Conservation (phyloP, 495 filamentous ascomycete genomes). For the Penicillium cosmopolitanum region DNA sequence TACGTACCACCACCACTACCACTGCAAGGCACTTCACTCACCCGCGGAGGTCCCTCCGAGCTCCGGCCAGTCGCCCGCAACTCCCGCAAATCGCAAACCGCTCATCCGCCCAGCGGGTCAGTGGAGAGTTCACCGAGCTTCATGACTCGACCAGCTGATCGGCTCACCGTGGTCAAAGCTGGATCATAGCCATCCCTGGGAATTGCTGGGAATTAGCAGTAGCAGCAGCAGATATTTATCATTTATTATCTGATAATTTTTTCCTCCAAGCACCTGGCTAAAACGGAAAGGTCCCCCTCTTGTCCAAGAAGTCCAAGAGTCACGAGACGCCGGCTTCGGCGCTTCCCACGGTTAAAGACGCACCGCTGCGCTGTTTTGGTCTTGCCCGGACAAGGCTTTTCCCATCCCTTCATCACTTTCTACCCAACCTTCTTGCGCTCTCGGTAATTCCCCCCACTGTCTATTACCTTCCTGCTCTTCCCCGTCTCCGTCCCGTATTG, state of each 20-base stretch:
- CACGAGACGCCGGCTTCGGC: constrained; percentile 41
- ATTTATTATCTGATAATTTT: not conserved
- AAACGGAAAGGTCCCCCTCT: not conserved
- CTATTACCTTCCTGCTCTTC: constrained; percentile 2
- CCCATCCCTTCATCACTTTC: constrained; percentile 23
- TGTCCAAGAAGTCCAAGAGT: not conserved
- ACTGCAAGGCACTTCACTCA: not conserved
- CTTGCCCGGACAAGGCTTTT: constrained; percentile 40
- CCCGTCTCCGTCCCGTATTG: constrained; percentile 32
- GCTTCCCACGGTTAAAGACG: constrained; percentile 29
- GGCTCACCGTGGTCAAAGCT: not conserved
- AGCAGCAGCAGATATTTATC: not conserved
- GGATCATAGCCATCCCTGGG: not conserved
- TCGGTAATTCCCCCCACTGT: constrained; percentile 25
- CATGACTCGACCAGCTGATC: not conserved
- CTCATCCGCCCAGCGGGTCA: constrained; percentile 20
- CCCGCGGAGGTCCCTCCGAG: constrained; percentile 19
- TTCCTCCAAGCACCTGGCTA: not conserved
- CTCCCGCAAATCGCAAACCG: constrained; percentile 24
- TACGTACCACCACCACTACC: not conserved
- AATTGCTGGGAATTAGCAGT: not conserved
- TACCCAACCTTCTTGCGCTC: constrained; percentile 7
- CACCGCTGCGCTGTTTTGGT: constrained; percentile 6
- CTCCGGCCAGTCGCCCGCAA: constrained; percentile 24
- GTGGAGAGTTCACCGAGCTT: constrained; percentile 13